Evolutionary conservation across 768 basidiomycete species (phyloP).

Genomic region (Infundibulicybe gibba): DNA sequence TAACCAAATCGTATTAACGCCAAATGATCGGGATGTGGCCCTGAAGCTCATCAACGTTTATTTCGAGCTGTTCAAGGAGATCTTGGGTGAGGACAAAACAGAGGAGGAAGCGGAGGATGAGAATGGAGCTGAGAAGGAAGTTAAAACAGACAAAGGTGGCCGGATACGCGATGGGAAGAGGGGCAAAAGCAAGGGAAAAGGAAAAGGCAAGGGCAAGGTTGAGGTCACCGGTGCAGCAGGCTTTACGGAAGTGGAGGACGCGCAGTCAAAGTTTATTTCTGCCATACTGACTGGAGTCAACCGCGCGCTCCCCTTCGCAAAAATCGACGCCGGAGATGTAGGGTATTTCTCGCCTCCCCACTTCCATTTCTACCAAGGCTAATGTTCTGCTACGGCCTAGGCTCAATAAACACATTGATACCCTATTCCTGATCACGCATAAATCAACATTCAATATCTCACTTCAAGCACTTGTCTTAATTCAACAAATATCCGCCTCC

Average conservation of each 20-base stretch:
- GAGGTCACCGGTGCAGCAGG: constrained; percentile 58
- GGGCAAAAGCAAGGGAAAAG: constrained; percentile 31
- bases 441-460: constrained; percentile 96
- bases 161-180: constrained; percentile 18
- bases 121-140: constrained; percentile 22
- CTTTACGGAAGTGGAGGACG: constrained; percentile 74
- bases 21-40: constrained; percentile 70
- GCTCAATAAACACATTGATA: constrained; percentile 84
- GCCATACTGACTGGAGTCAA: constrained; percentile 94
- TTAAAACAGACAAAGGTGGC: constrained; percentile 21
- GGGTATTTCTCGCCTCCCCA: constrained; percentile 40
- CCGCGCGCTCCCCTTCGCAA: constrained; percentile 91
- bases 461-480: constrained; percentile 85
- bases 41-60: constrained; percentile 82
- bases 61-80: constrained; percentile 90
- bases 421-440: constrained; percentile 93
- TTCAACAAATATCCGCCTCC: constrained; percentile 75
- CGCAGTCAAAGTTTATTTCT: constrained; percentile 78
- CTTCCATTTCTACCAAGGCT: background rate
- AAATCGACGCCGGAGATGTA: constrained; percentile 62
- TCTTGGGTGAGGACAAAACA: constrained; percentile 59
- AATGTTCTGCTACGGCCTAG: constrained; percentile 29
- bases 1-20: constrained; percentile 83
- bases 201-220: constrained; percentile 31
- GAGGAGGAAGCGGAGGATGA: constrained; percentile 30